Evolutionary conservation across 768 basidiomycete species (phyloP).

Genomic region (Mycena venus): DNA sequence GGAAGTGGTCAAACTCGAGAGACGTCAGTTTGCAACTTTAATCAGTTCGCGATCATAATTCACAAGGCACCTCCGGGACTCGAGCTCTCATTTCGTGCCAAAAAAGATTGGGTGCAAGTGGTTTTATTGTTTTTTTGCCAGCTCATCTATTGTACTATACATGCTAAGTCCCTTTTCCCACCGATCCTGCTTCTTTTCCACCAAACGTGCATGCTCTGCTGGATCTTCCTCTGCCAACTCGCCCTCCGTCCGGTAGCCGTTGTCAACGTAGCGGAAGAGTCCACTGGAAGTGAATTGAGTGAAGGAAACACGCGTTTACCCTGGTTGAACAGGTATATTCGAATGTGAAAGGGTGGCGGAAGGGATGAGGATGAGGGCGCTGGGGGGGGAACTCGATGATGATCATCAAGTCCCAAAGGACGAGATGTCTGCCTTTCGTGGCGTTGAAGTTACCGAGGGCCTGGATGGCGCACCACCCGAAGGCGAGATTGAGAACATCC

Average conservation of each 20-base stretch:
- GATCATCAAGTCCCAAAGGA: no score
- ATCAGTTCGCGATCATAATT: not conserved
- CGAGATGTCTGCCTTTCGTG: no score
- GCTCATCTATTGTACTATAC: no score
- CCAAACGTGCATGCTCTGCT: not conserved
- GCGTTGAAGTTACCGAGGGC: no score
- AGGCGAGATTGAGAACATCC: no score
- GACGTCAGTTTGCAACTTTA: not conserved
- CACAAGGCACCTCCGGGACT: no score
- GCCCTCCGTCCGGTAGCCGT: not conserved
- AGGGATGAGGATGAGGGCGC: constrained; percentile 43
- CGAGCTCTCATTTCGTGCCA: no score
- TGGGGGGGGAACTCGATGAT: no score
- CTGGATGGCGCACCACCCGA: no score
- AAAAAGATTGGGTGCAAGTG: no score
- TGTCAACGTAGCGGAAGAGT: not conserved
- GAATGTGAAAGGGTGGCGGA: constrained; percentile 42
- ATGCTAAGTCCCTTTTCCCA: no score
- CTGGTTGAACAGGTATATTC: not conserved
- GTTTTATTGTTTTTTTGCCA: no score
- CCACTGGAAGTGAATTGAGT: not conserved
- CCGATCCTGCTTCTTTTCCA: not conserved
- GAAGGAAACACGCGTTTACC: constrained; percentile 18
- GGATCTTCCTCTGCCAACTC: not conserved
- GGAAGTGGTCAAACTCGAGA: not conserved